These are phyloP conservation scores for Stereocaulon alpinum DNA, from an alignment of 495 filamentous ascomycete genomes.

Conservation along the genomic window DNA sequence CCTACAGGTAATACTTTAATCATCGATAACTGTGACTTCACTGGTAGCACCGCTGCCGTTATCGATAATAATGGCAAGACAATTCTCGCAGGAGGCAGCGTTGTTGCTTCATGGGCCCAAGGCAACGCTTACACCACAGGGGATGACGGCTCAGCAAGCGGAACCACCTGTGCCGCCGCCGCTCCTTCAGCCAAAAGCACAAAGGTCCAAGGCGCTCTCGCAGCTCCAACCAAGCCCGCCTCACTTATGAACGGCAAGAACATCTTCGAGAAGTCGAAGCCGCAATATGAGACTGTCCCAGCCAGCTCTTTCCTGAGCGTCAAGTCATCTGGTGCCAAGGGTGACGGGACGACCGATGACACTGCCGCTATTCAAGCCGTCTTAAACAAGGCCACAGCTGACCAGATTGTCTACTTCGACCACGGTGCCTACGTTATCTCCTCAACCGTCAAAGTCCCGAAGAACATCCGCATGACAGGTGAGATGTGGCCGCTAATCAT, in stretches of 20 bases:
- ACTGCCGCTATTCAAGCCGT: constrained; percentile 58
- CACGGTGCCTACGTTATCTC: constrained; percentile 83
- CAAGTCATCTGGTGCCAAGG: constrained; percentile 66
- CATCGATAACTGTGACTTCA: constrained; percentile 79
- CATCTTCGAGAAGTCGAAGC: constrained; percentile 58
- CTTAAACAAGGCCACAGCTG: constrained; percentile 47
- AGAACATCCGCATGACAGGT: constrained; percentile 69
- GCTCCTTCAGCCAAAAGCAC: constrained; percentile 18
- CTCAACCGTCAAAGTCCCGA: constrained; percentile 72
- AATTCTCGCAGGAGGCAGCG: constrained; percentile 61
- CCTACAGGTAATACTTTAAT: constrained; percentile 67
- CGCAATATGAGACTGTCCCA: constrained; percentile 58
- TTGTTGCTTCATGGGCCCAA: constrained; percentile 63
- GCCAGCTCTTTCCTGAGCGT: constrained; percentile 59
- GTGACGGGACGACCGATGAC: constrained; percentile 56
- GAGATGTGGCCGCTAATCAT: constrained; percentile 88
- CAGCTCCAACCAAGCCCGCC: constrained; percentile 44
- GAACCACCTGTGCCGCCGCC: constrained; percentile 13
- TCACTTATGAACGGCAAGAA: constrained; percentile 40
- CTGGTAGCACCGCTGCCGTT: constrained; percentile 44
- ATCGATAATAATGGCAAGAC: constrained; percentile 39
- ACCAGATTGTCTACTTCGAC: constrained; percentile 80
- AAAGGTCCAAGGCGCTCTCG: constrained; percentile 28
- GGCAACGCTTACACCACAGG: constrained; percentile 52
- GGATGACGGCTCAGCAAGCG: constrained; percentile 23